Conservation (phyloP, 2,329 filamentous ascomycete species). For the Hymenoscyphus occultus region DNA sequence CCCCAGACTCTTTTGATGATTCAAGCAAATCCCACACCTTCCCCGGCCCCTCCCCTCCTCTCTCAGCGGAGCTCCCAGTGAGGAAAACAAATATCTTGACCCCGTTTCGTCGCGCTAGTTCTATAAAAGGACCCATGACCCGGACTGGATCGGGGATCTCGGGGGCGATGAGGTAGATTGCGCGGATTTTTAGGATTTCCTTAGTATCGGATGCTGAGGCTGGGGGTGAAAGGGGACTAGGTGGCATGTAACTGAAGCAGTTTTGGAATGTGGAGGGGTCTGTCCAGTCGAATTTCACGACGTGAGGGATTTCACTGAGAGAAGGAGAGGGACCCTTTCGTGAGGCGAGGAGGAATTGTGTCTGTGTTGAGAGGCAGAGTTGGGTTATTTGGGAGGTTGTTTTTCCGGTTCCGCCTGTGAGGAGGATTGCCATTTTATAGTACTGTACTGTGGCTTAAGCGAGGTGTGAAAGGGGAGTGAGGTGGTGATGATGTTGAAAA, state of each 20-base stretch:
- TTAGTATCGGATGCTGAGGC: no score
- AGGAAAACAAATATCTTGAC: conserved; percentile 45
- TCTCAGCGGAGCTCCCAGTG: conserved; percentile 34
- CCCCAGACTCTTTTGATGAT: not conserved
- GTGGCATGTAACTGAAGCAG: conserved; percentile 36
- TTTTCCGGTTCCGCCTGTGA: conserved; percentile 46
- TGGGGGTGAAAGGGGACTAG: no score
- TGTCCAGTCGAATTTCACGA: conserved; percentile 44
- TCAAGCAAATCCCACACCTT: conserved; percentile 40
- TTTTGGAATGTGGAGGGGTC: conserved; percentile 41
- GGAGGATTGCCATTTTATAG: conserved; percentile 35
- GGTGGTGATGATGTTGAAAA: no score
- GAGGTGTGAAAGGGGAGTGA: no score
- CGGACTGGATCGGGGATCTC: conserved; percentile 33
- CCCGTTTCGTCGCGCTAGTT: conserved; percentile 38
- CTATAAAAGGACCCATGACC: conserved; percentile 42
- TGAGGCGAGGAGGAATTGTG: conserved; percentile 40
- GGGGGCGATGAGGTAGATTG: conserved; percentile 43
- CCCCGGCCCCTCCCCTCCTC: conserved; percentile 33
- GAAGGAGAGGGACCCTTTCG: conserved; percentile 27
- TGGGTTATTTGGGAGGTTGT: conserved; percentile 39
- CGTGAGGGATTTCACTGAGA: conserved; percentile 9
- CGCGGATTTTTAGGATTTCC: conserved; percentile 30
- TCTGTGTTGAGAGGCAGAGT: conserved; percentile 33
- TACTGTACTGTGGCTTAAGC: no score